Conservation (phyloP, 208 protist genomes). For the Leishmania tarentolae region DNA sequence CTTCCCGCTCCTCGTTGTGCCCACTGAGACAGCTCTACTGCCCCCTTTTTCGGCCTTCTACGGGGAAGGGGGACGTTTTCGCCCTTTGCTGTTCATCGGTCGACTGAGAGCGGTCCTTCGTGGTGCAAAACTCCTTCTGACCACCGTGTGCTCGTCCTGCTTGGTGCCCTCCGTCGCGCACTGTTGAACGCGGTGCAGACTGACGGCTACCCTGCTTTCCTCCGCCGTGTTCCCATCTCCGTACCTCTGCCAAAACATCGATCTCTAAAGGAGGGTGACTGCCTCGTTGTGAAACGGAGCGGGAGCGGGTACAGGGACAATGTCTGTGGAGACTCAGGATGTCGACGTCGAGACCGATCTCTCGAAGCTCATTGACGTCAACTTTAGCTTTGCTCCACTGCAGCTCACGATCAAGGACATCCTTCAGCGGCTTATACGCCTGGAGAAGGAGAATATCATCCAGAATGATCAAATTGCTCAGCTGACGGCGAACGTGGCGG, state of each 20-base stretch:
- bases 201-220: background rate
- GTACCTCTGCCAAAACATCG: background rate
- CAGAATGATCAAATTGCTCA: slow-evolving; percentile 53
- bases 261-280: background rate
- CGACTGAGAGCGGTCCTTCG: no score
- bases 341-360: slow-evolving; percentile 62
- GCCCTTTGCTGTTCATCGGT: no score
- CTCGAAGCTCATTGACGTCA: slow-evolving; percentile 78
- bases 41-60: no score
- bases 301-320: background rate
- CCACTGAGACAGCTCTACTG: background rate
- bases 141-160: background rate
- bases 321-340: slow-evolving; percentile 21
- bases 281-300: background rate
- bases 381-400: slow-evolving; percentile 71
- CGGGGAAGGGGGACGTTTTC: no score
- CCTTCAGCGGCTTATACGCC: slow-evolving; percentile 44
- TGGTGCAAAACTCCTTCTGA: no score
- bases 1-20: background rate
- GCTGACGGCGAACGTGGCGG: slow-evolving; percentile 51
- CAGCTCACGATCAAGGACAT: slow-evolving; percentile 75
- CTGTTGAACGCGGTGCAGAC: background rate
- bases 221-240: no score
- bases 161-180: background rate
- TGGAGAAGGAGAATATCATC: slow-evolving; percentile 27